Percentiles rank a stretch among this genome's conserved stretches.
phyloP scores from a whole-genome alignment of 192 early-diverging fungal species.

The Rhizoclosmatium globosum region DNA sequence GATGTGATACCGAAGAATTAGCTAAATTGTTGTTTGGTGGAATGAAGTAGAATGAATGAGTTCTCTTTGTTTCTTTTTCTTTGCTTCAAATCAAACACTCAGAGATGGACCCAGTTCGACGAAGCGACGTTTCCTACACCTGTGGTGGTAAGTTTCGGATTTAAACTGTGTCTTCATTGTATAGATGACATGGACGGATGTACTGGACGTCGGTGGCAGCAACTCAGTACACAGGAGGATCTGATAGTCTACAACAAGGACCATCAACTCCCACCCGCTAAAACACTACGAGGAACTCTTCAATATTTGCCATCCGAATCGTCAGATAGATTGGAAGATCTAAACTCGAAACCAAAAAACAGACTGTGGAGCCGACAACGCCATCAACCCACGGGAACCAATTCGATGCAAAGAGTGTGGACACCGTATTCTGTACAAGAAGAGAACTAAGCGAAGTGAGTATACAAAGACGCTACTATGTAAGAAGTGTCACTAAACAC shows the following conservation, averaged over 20 bases:
- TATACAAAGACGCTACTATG: slow-evolving; percentile 22
- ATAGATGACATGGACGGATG: neutral
- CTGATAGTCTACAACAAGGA: neutral
- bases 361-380: slow-evolving; percentile 90
- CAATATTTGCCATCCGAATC: too few species aligned
- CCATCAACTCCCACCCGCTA: neutral
- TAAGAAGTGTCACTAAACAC: neutral
- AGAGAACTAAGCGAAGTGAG: slow-evolving; percentile 91
- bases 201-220: neutral
- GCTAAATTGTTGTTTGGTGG: too few species aligned
- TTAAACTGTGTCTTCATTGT: neutral
- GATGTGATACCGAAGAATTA: neutral
- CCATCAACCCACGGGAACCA: slow-evolving; percentile 92
- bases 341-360: neutral
- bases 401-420: slow-evolving; percentile 97
- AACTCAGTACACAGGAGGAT: neutral
- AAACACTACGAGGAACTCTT: neutral
- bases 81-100: too few species aligned
- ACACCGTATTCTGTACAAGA: slow-evolving; percentile 97
- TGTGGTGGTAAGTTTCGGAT: slow-evolving; percentile 49
- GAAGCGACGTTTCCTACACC: slow-evolving; percentile 50
- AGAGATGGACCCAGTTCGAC: slow-evolving; percentile 25
- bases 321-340: too few species aligned
- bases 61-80: too few species aligned
- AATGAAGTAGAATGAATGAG: too few species aligned